These are phyloP conservation scores for Tetrahymena borealis DNA, from an alignment of 73 alveolate genomes.

Conservation along the genomic window DNA sequence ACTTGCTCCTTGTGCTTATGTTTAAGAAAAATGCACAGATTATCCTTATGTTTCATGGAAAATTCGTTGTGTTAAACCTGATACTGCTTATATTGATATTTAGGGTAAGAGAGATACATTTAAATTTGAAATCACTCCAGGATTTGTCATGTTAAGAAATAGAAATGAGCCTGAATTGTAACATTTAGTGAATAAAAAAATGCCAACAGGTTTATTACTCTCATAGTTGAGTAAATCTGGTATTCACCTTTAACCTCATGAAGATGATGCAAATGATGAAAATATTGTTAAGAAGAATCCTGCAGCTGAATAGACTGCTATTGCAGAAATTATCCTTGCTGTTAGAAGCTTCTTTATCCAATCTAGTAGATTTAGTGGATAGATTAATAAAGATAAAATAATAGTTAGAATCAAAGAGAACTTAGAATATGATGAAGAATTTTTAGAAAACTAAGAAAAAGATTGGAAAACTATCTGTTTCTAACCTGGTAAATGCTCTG, in stretches of 20 bases:
- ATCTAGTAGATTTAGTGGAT: slow-evolving; percentile 38
- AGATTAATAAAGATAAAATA: slow-evolving; percentile 3
- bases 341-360: slow-evolving; percentile 40
- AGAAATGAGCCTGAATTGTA: slow-evolving; percentile 56
- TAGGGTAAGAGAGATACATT: slow-evolving; percentile 51
- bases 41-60: slow-evolving; percentile 68
- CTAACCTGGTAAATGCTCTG: slow-evolving; percentile 29
- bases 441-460: slow-evolving; percentile 35
- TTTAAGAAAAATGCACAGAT: slow-evolving; percentile 61
- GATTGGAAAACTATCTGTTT: slow-evolving; percentile 40
- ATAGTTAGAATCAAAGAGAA: slow-evolving; percentile 14
- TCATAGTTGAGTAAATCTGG: slow-evolving; percentile 59
- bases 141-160: slow-evolving; percentile 52
- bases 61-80: slow-evolving; percentile 62
- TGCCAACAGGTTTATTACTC: slow-evolving; percentile 60
- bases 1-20: slow-evolving; percentile 59
- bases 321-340: slow-evolving; percentile 12
- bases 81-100: slow-evolving; percentile 53
- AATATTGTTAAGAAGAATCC: slow-evolving; percentile 20
- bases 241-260: slow-evolving; percentile 60
- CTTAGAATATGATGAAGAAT: slow-evolving; percentile 37
- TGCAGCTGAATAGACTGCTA: slow-evolving; percentile 28
- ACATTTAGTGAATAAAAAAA: slow-evolving; percentile 44
- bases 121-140: slow-evolving; percentile 63
- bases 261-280: slow-evolving; percentile 49